Base-by-base conservation (phyloP, 148 eudicot genomes). In the Diospyros kaki region DNA sequence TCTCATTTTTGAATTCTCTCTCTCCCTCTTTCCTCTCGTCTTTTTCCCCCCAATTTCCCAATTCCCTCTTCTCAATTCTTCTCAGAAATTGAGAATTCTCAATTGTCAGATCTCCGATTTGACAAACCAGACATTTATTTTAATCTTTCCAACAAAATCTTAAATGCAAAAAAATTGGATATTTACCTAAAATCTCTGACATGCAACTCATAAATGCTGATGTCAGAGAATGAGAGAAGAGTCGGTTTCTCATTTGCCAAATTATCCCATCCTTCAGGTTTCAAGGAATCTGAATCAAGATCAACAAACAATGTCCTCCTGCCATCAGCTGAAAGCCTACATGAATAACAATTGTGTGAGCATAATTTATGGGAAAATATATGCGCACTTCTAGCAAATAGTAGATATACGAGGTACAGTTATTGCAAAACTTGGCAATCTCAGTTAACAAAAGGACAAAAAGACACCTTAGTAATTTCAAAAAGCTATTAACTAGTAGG, bases 201-300 rank as follows among this genome's bases (percentile, higher is more conserved):
- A 84, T 95, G 99, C 81, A 95, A 84, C 81, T 95, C 99, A 83
- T 92, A 95, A 78, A 95, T 86, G 68, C 96, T 91, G 86, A 89
- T 81, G 74, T 95, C 99, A 75, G 93, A 85, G 71, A 88, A 86
- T 46, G 97, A 93, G 76, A 44, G 76, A 75, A 94, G 87, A 80
- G 42, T 64, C 6, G 93, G 93, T 81, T 95, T 95, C 74, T 88
- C 93, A 82, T 83, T 85, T 13, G 81, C 90, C 84, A 95, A 81
- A 82, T 77, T 80, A 71, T 91, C 89, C 99, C 99, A 95, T 75
- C 88, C 91, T 82, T 95, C 85, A 70, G 99, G 99, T 80, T 91
- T 93, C 59, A 85, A 65, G 68, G 86, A 68, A 65, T 91, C 88
- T 71, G 96, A 89, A 68, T 82, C 88, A 69, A 95, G 74, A 83